phyloP scores from a whole-genome alignment of 306 rosid species.

The Cicer judaicum region DNA sequence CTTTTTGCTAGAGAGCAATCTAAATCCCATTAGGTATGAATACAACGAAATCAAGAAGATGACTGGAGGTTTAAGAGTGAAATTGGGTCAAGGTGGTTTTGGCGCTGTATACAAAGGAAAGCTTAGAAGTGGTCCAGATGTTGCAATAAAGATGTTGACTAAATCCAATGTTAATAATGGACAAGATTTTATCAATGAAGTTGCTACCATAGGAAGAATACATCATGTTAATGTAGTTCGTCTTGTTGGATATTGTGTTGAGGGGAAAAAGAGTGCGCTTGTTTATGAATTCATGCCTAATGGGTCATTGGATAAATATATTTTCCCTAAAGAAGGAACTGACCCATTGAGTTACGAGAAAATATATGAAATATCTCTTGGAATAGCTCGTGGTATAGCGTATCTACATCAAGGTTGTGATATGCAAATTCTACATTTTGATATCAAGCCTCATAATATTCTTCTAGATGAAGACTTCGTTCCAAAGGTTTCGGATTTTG shows the following conservation, averaged over 20 bases:
- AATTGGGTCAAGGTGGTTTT: constrained; percentile 23
- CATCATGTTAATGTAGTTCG: constrained; percentile 30
- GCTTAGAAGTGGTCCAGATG: constrained; percentile 7
- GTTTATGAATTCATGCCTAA: constrained; percentile 22
- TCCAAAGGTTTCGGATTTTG: constrained; percentile 12
- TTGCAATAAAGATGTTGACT: background rate
- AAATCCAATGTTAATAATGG: background rate
- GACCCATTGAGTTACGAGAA: background rate
- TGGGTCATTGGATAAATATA: constrained; percentile 1
- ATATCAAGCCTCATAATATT: constrained; percentile 21
- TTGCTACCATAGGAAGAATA: constrained; percentile 20
- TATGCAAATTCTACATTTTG: constrained; percentile 33
- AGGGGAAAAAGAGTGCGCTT: background rate
- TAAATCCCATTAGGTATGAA: constrained; percentile 5
- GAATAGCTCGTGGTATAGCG: background rate
- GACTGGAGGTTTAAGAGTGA: background rate
- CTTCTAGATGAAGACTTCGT: background rate
- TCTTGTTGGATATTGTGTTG: constrained; percentile 21
- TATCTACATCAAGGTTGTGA: constrained; percentile 32
- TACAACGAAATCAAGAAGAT: constrained; percentile 26
- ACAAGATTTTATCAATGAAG: constrained; percentile 26
- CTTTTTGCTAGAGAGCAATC: background rate
- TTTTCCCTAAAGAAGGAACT: constrained; percentile 1
- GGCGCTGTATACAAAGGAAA: constrained; percentile 17
- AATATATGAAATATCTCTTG: constrained; percentile 20